Conservation (phyloP, 139 green algal species). For the Chlamydomonas sp. region DNA sequence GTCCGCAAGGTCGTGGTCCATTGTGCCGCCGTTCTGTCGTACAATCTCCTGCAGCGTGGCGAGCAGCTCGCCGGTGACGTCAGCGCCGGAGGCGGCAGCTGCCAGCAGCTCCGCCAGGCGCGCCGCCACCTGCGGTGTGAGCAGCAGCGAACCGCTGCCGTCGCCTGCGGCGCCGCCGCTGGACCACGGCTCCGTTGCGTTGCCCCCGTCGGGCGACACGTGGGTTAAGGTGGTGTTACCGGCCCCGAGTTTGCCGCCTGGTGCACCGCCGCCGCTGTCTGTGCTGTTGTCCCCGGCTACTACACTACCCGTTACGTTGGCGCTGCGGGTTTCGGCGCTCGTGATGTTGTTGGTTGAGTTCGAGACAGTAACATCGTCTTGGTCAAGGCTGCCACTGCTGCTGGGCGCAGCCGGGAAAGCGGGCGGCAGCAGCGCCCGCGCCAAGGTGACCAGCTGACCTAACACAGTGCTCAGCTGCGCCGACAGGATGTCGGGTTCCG, state of each 20-base stretch:
- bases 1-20: background rate
- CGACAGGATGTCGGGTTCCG: background rate
- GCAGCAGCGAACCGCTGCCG: background rate
- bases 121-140: background rate
- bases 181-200: background rate
- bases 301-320: no score
- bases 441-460: background rate
- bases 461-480: conserved; percentile 8
- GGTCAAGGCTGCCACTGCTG: background rate
- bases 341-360: no score
- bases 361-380: background rate
- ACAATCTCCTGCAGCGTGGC: conserved; percentile 34
- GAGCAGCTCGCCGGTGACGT: conserved; percentile 11
- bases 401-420: background rate
- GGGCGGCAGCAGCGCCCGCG: background rate
- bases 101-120: conserved; percentile 16
- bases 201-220: background rate
- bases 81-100: background rate
- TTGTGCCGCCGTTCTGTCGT: background rate
- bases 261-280: no score
- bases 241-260: no score
- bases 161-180: background rate
- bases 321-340: no score
- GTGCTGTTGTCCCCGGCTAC: no score
- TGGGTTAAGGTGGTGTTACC: background rate